Percentiles rank a stretch among this genome's conserved stretches.
Evolutionary conservation across 2,329 filamentous ascomycete genomes (phyloP).

Genomic region (Juglanconis juglandina): DNA sequence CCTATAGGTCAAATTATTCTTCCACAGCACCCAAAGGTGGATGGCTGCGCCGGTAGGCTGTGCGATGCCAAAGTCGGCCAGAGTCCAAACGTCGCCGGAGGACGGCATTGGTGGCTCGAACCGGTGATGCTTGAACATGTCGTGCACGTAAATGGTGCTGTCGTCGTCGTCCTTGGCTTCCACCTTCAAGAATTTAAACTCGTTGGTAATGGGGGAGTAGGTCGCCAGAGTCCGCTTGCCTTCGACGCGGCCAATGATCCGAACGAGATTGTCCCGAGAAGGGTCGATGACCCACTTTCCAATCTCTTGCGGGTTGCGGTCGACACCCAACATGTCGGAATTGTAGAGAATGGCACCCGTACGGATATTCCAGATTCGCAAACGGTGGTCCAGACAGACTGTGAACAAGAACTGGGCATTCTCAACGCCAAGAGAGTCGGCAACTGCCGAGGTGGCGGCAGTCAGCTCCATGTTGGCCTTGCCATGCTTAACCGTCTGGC

Average conservation of each 20-base stretch:
- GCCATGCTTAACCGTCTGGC: constrained; percentile 61
- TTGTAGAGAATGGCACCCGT: constrained; percentile 74
- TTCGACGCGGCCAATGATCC: constrained; percentile 59
- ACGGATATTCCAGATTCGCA: constrained; percentile 87
- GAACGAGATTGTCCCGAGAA: constrained; percentile 71
- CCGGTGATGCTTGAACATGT: constrained; percentile 60
- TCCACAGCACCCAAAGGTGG: constrained; percentile 76
- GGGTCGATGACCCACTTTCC: constrained; percentile 77
- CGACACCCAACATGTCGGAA: constrained; percentile 71
- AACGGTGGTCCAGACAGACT: constrained; percentile 80
- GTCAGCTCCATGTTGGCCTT: constrained; percentile 64
- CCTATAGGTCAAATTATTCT: constrained; percentile 76
- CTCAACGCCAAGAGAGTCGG: constrained; percentile 49
- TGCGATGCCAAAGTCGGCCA: constrained; percentile 70
- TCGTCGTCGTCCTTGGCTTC: constrained; percentile 59
- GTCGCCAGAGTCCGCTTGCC: constrained; percentile 65
- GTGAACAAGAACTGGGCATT: constrained; percentile 63
- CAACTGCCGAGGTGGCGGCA: constrained; percentile 61
- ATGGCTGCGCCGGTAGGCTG: constrained; percentile 51
- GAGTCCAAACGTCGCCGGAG: constrained; percentile 72
- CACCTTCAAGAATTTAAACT: constrained; percentile 92
- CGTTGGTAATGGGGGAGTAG: constrained; percentile 81
- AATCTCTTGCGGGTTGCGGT: constrained; percentile 63
- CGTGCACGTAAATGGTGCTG: constrained; percentile 62
- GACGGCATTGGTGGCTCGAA: constrained; percentile 68